A percentile compares a stretch with the other conserved stretches of the same genome.
Conservation (phyloP, 257 asterid genomes). For the Sherardia arvensis region DNA sequence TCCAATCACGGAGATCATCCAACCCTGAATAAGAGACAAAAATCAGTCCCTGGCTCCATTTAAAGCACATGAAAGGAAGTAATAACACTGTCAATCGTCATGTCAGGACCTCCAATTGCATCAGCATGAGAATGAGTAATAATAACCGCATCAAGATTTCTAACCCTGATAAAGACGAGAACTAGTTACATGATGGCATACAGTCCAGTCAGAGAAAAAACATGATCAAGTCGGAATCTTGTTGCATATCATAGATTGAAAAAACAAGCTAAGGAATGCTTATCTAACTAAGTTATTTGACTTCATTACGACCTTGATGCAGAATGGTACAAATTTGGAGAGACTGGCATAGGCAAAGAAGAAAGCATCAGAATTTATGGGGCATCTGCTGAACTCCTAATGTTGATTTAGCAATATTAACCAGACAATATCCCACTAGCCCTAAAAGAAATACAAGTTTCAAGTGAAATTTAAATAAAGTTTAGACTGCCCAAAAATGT, state of each 20-base stretch:
- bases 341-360: neutral
- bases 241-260: slow-evolving; percentile 1
- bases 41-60: slow-evolving; percentile 8
- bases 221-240: neutral
- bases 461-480: neutral
- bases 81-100: slow-evolving; percentile 13
- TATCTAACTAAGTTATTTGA: neutral
- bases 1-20: slow-evolving; percentile 99
- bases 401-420: neutral
- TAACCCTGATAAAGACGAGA: slow-evolving; percentile 75
- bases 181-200: slow-evolving; percentile 38
- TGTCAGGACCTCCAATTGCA: slow-evolving; percentile 96
- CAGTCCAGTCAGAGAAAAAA: neutral
- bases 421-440: neutral
- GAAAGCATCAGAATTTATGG: neutral
- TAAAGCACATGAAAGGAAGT: neutral
- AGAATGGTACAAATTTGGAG: neutral
- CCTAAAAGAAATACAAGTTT: neutral
- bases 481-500: neutral
- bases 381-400: neutral
- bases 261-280: neutral
- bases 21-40: slow-evolving; percentile 44
- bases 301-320: neutral
- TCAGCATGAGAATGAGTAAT: slow-evolving; percentile 99
- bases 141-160: slow-evolving; percentile 90